These are phyloP conservation scores for Carpinus fangiana DNA, from an alignment of 306 rosid genomes.

Conservation along the genomic window DNA sequence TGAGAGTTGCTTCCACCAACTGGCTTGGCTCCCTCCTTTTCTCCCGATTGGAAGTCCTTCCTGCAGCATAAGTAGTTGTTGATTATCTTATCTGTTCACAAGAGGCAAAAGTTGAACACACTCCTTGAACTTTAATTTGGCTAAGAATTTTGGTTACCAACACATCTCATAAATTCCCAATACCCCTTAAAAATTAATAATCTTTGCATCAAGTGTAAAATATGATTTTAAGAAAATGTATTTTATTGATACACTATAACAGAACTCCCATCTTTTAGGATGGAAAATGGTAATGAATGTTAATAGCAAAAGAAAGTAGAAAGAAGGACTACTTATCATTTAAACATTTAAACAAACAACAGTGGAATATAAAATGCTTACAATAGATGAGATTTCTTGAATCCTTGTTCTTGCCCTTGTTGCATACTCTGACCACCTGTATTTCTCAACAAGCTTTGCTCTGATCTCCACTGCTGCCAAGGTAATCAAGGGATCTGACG, in stretches of 20 bases:
- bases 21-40: conserved; percentile 52
- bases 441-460: conserved; percentile 46
- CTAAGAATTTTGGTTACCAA: not conserved
- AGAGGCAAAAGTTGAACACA: not conserved
- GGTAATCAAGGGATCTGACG: conserved; percentile 9
- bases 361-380: conserved; percentile 18
- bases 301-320: not conserved
- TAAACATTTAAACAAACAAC: not conserved
- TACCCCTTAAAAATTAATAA: not conserved
- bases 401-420: conserved; percentile 35
- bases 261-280: not conserved
- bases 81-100: not conserved
- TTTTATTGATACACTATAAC: not conserved
- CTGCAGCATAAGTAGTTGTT: conserved; percentile 34
- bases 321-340: not conserved
- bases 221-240: not conserved
- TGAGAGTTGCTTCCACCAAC: conserved; percentile 84
- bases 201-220: not conserved
- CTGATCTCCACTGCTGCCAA: conserved; percentile 41
- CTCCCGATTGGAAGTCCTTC: conserved; percentile 45
- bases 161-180: not conserved
- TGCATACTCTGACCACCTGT: conserved; percentile 52
- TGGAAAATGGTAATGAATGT: not conserved
- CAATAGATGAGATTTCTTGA: conserved; percentile 41
- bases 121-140: not conserved